Percentiles rank a stretch among this genome's conserved stretches.
Evolutionary conservation across 1,284 basidiomycete genomes (phyloP).

Genomic region (Ustilago xerochloae): DNA sequence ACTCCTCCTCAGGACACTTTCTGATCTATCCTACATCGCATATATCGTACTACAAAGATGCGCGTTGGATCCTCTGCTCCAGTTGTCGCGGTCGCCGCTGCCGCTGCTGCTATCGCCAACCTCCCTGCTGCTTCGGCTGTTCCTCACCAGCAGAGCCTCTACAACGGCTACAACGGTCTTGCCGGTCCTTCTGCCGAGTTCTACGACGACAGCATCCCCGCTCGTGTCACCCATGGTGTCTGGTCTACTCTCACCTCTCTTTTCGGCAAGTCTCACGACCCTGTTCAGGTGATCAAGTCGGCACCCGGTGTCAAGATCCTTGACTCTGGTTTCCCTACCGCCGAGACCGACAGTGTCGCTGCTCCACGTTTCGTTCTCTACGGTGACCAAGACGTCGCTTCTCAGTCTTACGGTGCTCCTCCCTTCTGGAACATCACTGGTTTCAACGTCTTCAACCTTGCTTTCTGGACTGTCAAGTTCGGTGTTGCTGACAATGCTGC

Average conservation of each 20-base stretch:
- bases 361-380: slow-evolving; percentile 46
- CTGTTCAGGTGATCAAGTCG: slow-evolving; percentile 28
- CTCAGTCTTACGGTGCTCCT: slow-evolving; percentile 43
- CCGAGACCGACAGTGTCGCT: slow-evolving; percentile 35
- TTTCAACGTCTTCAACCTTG: slow-evolving; percentile 70
- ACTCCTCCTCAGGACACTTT: not conserved
- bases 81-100: slow-evolving; percentile 16
- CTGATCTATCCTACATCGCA: not conserved
- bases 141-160: slow-evolving; percentile 40
- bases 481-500: slow-evolving; percentile 67
- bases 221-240: slow-evolving; percentile 26
- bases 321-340: slow-evolving; percentile 42
- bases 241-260: slow-evolving; percentile 33
- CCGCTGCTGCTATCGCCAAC: slow-evolving; percentile 24
- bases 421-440: slow-evolving; percentile 47
- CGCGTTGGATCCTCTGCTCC: slow-evolving; percentile 19
- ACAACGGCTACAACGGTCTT: slow-evolving; percentile 44
- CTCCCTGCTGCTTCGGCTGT: slow-evolving; percentile 17
- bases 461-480: slow-evolving; percentile 70
- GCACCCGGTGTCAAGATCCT: slow-evolving; percentile 34
- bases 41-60: slow-evolving; percentile 8
- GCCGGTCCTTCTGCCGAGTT: slow-evolving; percentile 20
- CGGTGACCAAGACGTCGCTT: slow-evolving; percentile 38
- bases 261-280: slow-evolving; percentile 24
- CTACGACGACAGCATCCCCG: slow-evolving; percentile 49